Evolutionary conservation across 2,329 filamentous ascomycete genomes (phyloP).

Genomic region (Ophiocordyceps camponoti-saundersi): DNA sequence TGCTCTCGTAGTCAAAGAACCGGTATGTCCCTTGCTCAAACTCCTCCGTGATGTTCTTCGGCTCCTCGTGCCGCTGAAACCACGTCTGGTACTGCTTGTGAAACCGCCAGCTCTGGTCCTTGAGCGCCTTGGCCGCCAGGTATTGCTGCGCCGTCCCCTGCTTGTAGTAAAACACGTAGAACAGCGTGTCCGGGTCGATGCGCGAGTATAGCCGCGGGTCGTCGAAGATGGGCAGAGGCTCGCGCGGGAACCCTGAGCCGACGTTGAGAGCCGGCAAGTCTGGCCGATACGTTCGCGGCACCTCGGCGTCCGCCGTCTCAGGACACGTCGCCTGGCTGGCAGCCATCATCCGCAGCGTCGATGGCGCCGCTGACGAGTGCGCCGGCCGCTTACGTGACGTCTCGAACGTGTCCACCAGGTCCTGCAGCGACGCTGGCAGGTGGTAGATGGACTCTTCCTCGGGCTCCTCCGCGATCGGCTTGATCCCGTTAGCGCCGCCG

Average conservation of each 20-base stretch:
- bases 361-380: conserved; percentile 42
- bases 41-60: conserved; percentile 96
- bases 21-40: conserved; percentile 97
- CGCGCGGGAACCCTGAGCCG: conserved; percentile 75
- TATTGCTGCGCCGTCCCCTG: conserved; percentile 94
- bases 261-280: conserved; percentile 52
- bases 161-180: conserved; percentile 98
- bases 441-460: conserved; percentile 81
- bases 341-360: conserved; percentile 57
- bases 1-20: conserved; percentile 99
- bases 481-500: conserved; percentile 33
- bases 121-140: conserved; percentile 87
- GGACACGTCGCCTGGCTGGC: conserved; percentile 59
- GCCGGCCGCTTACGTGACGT: conserved; percentile 54
- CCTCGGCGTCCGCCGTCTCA: conserved; percentile 62
- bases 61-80: conserved; percentile 97
- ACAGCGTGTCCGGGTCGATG: conserved; percentile 89
- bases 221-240: conserved; percentile 81
- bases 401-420: conserved; percentile 84
- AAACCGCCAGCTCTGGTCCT: conserved; percentile 96
- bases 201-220: conserved; percentile 74
- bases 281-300: conserved; percentile 70
- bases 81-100: conserved; percentile 99
- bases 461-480: conserved; percentile 21
- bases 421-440: conserved; percentile 72